These are phyloP conservation scores for Hansenula sp. DNA, from an alignment of 1,139 yeast genomes.

Conservation along the genomic window DNA sequence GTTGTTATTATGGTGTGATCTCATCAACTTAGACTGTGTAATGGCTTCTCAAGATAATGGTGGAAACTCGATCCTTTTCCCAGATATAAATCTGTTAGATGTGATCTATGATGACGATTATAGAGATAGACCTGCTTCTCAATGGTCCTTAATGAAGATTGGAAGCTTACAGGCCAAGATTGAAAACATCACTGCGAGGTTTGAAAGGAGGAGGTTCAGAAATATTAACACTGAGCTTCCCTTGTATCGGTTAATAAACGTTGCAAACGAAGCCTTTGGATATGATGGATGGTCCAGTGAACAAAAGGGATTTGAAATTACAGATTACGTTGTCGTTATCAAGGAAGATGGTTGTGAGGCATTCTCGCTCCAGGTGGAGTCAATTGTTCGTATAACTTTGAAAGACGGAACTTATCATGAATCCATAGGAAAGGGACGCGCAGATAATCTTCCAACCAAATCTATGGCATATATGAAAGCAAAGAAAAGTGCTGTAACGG, in stretches of 20 bases:
- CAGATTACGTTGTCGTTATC: not conserved
- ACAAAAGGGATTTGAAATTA: conserved; percentile 18
- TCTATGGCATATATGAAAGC: conserved; percentile 37
- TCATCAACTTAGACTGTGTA: not conserved
- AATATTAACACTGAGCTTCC: conserved; percentile 13
- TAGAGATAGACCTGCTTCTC: conserved; percentile 15
- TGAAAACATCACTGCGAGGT: conserved; percentile 8
- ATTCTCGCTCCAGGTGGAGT: conserved; percentile 18
- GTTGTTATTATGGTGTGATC: no score
- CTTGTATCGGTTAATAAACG: conserved; percentile 10
- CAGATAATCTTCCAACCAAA: conserved; percentile 32
- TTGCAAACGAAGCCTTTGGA: conserved; percentile 46
- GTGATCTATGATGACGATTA: conserved; percentile 10
- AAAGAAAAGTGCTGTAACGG: conserved; percentile 51
- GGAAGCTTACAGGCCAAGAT: conserved; percentile 22
- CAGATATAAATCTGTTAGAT: conserved; percentile 7
- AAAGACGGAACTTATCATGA: conserved; percentile 46
- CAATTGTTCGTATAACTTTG: conserved; percentile 36
- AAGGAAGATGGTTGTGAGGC: conserved; percentile 3
- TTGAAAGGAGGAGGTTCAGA: conserved; percentile 5
- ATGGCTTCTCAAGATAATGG: not conserved
- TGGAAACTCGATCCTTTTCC: conserved; percentile 3
- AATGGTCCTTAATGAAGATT: conserved; percentile 19
- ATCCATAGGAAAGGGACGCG: conserved; percentile 39
- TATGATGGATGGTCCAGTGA: conserved; percentile 48